These are phyloP conservation scores for Paralagenidium karlingii DNA, from an alignment of 352 stramenopile genomes.

Conservation along the genomic window DNA sequence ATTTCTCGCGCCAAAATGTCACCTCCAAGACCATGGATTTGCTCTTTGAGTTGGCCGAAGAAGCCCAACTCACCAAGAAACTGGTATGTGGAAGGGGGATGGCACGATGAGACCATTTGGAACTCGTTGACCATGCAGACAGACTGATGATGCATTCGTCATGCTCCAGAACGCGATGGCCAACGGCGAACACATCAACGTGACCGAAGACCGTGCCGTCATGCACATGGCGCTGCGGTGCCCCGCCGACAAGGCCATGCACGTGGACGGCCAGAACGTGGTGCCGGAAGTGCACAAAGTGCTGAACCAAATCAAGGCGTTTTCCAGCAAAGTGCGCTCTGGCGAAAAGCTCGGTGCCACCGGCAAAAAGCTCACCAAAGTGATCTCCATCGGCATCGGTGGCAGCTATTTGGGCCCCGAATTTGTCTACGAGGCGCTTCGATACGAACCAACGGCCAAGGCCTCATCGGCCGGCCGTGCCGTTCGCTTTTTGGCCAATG, in stretches of 20 bases:
- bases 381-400: slow-evolving; percentile 96
- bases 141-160: too few species aligned
- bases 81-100: slow-evolving; percentile 9
- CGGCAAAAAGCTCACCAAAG: slow-evolving; percentile 90
- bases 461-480: slow-evolving; percentile 71
- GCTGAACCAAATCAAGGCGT: slow-evolving; percentile 89
- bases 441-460: slow-evolving; percentile 75
- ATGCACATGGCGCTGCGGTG: slow-evolving; percentile 94
- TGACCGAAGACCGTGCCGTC: slow-evolving; percentile 92
- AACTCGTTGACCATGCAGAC: neutral
- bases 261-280: slow-evolving; percentile 93
- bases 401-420: slow-evolving; percentile 94
- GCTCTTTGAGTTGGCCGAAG: slow-evolving; percentile 87
- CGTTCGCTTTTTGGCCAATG: slow-evolving; percentile 96
- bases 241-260: slow-evolving; percentile 58
- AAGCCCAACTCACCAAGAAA: slow-evolving; percentile 77
- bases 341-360: slow-evolving; percentile 85
- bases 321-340: slow-evolving; percentile 84
- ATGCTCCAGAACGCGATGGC: slow-evolving; percentile 73
- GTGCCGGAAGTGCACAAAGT: slow-evolving; percentile 93
- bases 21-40: slow-evolving; percentile 81
- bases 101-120: neutral
- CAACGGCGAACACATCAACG: slow-evolving; percentile 91
- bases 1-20: slow-evolving; percentile 92
- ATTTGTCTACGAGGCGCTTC: slow-evolving; percentile 94